Evolutionary conservation across 768 basidiomycete genomes (phyloP), one percentile per base, ranked within the genome.

Genomic region (Termitomyces sp.): DNA sequence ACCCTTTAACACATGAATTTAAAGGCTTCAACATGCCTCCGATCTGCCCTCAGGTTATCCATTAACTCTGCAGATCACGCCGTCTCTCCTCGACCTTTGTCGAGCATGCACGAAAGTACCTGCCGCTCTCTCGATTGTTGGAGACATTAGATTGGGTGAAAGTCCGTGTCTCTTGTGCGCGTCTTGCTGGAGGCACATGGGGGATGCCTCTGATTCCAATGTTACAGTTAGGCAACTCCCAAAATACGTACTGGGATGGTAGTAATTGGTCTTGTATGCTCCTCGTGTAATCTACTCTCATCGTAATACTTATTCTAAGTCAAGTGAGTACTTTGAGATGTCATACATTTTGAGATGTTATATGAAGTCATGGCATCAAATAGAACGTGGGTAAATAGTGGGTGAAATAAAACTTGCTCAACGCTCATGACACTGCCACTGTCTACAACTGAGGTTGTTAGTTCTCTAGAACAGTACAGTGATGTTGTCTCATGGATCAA

Each of bases 401-500:
- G 30, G 39, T 22, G 52, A 54, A 37, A 18, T 45, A 24, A 52
- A 49, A 49, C 50, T 51, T 12, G 41, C 27, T 52, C 49, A 75
- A 42, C 41, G n/a, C 41, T 42, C 39, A 42, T 75, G 73, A 55
- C 71, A 39, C 63, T 68, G 53, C 67, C 71, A 30, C 62, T 66
- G 24, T 70, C 77, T 24, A 76, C 80, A 20, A 66, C 72, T n/a
- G 78, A 82, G 58, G 73, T 78, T 50, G 68, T 84, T 45, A 75
- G 78, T 36, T 79, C 86, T 18, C 74, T 90, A 53, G 85, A 86
- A 56, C 77, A 82, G 57, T 83, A 82, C 51, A 75, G 80, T 48
- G 84, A 88, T 66, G 78, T 86, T 13, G 72, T 84, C 50, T 76
- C 81, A n/a, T 91, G 89, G 89, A 81, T 91, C 49, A 90, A 91